Conservation (phyloP, 2,329 filamentous ascomycete species). For the Clonostachys sp. region DNA sequence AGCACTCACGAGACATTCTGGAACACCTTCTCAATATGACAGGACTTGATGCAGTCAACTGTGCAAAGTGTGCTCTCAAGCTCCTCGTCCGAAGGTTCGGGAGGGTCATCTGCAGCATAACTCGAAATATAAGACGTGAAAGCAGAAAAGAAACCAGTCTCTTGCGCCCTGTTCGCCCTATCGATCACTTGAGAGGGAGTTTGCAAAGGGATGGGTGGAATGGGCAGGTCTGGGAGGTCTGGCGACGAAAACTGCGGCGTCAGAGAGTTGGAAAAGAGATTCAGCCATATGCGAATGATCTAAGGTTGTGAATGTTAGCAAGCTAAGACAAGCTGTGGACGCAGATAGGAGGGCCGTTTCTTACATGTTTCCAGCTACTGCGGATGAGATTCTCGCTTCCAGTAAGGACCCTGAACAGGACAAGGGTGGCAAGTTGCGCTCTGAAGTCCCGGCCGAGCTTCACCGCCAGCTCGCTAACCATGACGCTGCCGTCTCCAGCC, state of each 20-base stretch:
- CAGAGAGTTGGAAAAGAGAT: constrained; percentile 92
- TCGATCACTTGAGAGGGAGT: constrained; percentile 91
- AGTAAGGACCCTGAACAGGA: constrained; percentile 89
- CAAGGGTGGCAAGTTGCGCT: constrained; percentile 87
- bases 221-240: constrained; percentile 59
- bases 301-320: constrained; percentile 33
- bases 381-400: constrained; percentile 76
- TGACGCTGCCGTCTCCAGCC: constrained; percentile 84
- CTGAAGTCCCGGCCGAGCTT: constrained; percentile 92
- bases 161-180: constrained; percentile 69
- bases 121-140: constrained; percentile 98
- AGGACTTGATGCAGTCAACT: constrained; percentile 89
- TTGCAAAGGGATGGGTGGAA: constrained; percentile 83
- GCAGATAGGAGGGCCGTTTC: constrained; percentile 20
- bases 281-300: constrained; percentile 88
- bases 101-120: constrained; percentile 95
- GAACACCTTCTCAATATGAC: constrained; percentile 78
- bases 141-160: constrained; percentile 86
- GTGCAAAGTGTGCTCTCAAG: constrained; percentile 92
- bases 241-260: constrained; percentile 73
- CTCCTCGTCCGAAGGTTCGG: constrained; percentile 95
- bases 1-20: constrained; percentile 69
- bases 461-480: constrained; percentile 97
- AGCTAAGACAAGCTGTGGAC: constrained; percentile 15
- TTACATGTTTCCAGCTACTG: constrained; percentile 74